Base-by-base conservation (phyloP, 2,329 filamentous ascomycete species). In the Trichoderma breve region DNA sequence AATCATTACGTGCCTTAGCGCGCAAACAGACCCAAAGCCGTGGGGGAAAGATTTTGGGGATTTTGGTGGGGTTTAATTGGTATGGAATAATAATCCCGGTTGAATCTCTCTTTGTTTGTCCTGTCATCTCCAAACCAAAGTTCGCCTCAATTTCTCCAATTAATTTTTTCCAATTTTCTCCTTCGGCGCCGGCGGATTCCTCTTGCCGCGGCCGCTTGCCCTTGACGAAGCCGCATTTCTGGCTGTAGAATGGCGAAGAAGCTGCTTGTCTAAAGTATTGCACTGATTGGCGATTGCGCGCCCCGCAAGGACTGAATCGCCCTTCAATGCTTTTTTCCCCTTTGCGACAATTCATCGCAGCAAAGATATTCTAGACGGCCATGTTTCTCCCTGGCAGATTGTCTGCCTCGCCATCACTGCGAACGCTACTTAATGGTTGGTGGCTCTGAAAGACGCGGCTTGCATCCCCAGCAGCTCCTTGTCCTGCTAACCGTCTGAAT, bases 321-420 rank as follows among this genome's bases (percentile, higher is more conserved):
- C 61, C 30, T 43, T 57, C 64, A 47, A 61, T 55, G 64, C 55
- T 28, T 32, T 6, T 61, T 58, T 24, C 4, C 30, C 53, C 53
- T 60, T 65, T 70, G 71, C 67, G 71, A 73, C 57, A 67, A 47
- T 36, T 26, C 32, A 71, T 63, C 62, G 63, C 62, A 43, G 55
- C 11, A 14, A 7, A 34, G 34, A 34, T 55, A 39, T 18, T 47
- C 32, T 64, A 71, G 43, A 76, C 76, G 75, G 73, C 75, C 61
- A 70, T 73, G 43, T 71, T 71, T 51, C 71, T 55, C 57, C n/a
- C 63, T 55, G 71, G 73, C 75, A 75, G 73, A 65, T 69, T 74
- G 47, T 67, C 75, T 70, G 73, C 73, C 67, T 64, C 73, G 66
- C 71, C 71, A 51, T 65, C 73, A 57, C 74, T 75, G 75, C 74